These are phyloP conservation scores for Scedosporium aurantiacum DNA, from an alignment of 2,329 filamentous ascomycete species.

Conservation along the genomic window DNA sequence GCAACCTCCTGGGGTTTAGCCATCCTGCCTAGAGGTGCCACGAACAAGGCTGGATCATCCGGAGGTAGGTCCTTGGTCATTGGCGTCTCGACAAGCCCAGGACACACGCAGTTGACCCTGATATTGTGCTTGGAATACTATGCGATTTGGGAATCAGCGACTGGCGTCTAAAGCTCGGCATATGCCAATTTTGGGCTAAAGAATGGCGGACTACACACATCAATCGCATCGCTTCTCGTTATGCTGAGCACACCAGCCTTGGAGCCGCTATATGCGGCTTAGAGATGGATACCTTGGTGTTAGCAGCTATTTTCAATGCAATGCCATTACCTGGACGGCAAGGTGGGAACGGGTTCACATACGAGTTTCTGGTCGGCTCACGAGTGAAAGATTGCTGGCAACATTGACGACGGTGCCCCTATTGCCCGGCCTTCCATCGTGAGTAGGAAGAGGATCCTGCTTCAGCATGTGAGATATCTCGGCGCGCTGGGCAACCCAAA, in stretches of 20 bases:
- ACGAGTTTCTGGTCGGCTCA: slow-evolving; percentile 29
- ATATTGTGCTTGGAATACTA: slow-evolving; percentile 33
- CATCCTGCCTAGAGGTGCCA: slow-evolving; percentile 25
- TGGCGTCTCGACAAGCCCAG: slow-evolving; percentile 33
- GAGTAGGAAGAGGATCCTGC: slow-evolving; percentile 29
- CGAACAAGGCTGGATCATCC: slow-evolving; percentile 20
- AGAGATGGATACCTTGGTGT: background rate
- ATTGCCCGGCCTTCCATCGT: slow-evolving; percentile 29
- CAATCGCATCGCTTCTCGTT: slow-evolving; percentile 35
- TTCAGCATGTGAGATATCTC: slow-evolving; percentile 30
- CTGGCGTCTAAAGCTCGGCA: too few species aligned
- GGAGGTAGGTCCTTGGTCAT: slow-evolving; percentile 28
- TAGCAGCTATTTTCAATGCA: background rate
- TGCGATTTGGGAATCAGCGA: background rate
- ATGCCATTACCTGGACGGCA: background rate
- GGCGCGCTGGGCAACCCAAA: slow-evolving; percentile 31
- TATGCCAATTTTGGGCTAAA: background rate
- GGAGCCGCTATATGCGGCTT: slow-evolving; percentile 32
- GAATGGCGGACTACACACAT: slow-evolving; percentile 19
- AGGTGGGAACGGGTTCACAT: slow-evolving; percentile 10
- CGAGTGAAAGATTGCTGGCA: slow-evolving; percentile 30
- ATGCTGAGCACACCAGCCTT: slow-evolving; percentile 34
- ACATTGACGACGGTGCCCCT: slow-evolving; percentile 34
- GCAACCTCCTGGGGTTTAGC: slow-evolving; percentile 34
- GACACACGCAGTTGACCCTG: slow-evolving; percentile 33